These are phyloP conservation scores for Coemansia sp. DNA, from an alignment of 192 early-diverging fungal species.

Conservation along the genomic window DNA sequence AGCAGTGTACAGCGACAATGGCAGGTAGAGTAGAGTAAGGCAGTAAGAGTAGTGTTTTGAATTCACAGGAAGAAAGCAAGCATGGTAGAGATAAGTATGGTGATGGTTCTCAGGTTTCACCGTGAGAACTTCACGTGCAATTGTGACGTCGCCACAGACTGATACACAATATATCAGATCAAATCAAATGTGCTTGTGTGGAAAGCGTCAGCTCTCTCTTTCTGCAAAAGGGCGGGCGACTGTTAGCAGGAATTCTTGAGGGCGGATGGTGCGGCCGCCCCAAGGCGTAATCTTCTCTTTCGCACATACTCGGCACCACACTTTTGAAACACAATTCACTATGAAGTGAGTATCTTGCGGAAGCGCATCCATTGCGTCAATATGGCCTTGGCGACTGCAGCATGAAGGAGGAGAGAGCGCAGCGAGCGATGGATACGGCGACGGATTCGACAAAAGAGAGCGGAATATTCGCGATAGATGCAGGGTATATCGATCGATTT, in stretches of 20 bases:
- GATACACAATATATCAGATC: background rate
- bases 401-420: background rate
- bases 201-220: too few species aligned
- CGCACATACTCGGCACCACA: background rate
- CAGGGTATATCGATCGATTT: background rate
- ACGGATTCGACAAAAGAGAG: background rate
- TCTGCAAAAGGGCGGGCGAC: background rate
- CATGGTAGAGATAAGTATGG: too few species aligned
- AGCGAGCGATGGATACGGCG: background rate
- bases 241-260: background rate
- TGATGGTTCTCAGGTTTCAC: background rate
- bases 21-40: slow-evolving; percentile 1
- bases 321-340: background rate
- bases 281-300: background rate
- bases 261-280: background rate
- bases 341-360: slow-evolving; percentile 27
- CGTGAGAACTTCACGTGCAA: slow-evolving; percentile 8
- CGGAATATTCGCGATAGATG: background rate
- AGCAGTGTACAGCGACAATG: background rate
- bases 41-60: background rate
- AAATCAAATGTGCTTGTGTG: slow-evolving; percentile 7
- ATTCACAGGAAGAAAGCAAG: background rate
- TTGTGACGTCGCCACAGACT: slow-evolving; percentile 4
- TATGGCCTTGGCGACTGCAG: too few species aligned
- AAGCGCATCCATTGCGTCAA: slow-evolving; percentile 8